Base-by-base conservation (phyloP, 495 filamentous ascomycete genomes). In the Barbatosphaeria neglecta region DNA sequence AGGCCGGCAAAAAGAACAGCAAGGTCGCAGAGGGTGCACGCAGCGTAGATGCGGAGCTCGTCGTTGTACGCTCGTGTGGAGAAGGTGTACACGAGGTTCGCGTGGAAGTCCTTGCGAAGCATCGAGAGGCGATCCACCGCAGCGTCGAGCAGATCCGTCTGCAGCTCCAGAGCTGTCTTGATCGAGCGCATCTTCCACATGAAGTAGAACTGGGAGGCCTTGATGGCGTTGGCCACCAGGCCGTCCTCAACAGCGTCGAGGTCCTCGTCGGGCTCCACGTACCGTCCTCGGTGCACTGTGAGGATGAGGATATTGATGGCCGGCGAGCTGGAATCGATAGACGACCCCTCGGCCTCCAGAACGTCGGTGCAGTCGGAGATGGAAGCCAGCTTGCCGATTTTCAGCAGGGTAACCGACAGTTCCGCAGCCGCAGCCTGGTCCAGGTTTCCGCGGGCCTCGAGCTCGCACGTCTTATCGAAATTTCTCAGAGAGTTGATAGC, bases 161-260 rank as follows among this genome's bases (percentile, higher is more conserved):
- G 50, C 10, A 59, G 57, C 22, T 65, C 61, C 19, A 81, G 59
- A 6, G 57, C 41, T 18, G 58, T 56, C 20, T 60, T 52, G 37
- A 79, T 52, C 33, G 61, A 60, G 39, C 80, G 78, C 8, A 86
- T 74, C 51, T 90, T 89, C 92, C 92, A 98, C 81, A 94, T 86
- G 62, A 95, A 92, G 66, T 95, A 97, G 67, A 89, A 87, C 20
- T 89, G 66, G 19, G 84, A 62, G 6, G 81, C 72, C 50, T 82
- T 81, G 50, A 89, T 79, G 17, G 87, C 82, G 46, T 76, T 81
- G 9, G 72, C 69, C 6, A 89, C 78, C 43, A 92, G 65, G 48
- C 89, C 82, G 47, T 87, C 81, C 57, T 94, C 89, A 8, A 82
- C 65, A 37, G 74, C 76, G 45, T 83, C 81, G 4, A 75, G 58